Evolutionary conservation across 1,139 yeast species (phyloP).

Genomic region (Yamadazyma friedrichii): DNA sequence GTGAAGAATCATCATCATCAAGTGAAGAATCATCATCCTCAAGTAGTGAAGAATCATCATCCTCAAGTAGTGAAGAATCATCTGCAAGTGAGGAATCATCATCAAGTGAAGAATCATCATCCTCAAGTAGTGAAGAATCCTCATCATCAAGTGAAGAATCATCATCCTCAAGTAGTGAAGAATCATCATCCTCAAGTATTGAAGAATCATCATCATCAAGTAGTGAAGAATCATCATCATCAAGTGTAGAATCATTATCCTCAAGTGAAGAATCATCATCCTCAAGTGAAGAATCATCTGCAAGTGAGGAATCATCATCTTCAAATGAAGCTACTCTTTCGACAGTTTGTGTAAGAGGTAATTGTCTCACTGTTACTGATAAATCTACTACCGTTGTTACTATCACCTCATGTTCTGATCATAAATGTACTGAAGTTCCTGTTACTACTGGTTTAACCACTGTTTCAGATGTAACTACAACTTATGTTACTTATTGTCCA

Average conservation of each 20-base stretch:
- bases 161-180: not conserved
- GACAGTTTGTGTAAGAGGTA: constrained; percentile 5
- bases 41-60: constrained; percentile 4
- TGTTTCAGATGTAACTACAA: constrained; percentile 18
- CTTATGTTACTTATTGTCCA: constrained; percentile 36
- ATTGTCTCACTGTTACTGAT: constrained; percentile 7
- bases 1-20: constrained; percentile 1
- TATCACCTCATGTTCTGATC: constrained; percentile 40
- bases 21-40: not conserved
- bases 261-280: not conserved
- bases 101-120: not conserved
- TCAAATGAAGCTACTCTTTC: constrained; percentile 18
- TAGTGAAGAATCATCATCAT: constrained; percentile 2
- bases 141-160: constrained; percentile 1
- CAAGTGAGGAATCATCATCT: constrained; percentile 38
- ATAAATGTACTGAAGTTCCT: constrained; percentile 28
- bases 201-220: not conserved
- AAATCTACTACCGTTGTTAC: constrained; percentile 34
- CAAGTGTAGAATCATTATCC: constrained; percentile 3
- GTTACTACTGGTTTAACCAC: constrained; percentile 29
- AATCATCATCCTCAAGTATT: not conserved
- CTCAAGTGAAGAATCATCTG: constrained; percentile 3
- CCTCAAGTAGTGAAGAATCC: not conserved
- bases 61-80: not conserved
- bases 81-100: constrained; percentile 1